Percentiles rank a stretch among this genome's conserved stretches.
phyloP scores from a whole-genome alignment of 2,329 filamentous ascomycete genomes.

The Colletotrichum orchidophilum region DNA sequence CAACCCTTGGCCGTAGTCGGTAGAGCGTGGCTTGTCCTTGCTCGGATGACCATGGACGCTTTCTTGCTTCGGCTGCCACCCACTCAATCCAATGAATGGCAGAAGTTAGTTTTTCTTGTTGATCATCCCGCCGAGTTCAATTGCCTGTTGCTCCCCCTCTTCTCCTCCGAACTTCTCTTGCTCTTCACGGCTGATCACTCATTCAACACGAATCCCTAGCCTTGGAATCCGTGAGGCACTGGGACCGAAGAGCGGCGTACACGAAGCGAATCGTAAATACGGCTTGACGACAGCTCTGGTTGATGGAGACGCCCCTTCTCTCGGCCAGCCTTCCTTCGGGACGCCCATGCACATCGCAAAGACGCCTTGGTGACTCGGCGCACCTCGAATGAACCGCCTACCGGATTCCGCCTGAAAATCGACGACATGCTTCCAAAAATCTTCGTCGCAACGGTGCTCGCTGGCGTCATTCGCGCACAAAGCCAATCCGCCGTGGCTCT shows the following conservation, averaged over 20 bases:
- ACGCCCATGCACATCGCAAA: conserved; percentile 28
- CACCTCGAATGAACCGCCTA: conserved; percentile 24
- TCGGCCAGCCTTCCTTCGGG: conserved; percentile 15
- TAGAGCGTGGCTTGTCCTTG: conserved; percentile 19
- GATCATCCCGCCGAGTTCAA: conserved; percentile 19
- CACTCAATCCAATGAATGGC: conserved; percentile 23
- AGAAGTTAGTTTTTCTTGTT: conserved; percentile 26
- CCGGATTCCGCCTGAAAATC: background rate
- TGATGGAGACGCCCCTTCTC: conserved; percentile 18
- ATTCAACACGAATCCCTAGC: background rate
- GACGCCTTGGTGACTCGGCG: conserved; percentile 28
- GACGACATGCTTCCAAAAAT: conserved; percentile 25
- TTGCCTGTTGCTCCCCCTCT: conserved; percentile 7
- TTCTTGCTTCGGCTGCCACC: conserved; percentile 18
- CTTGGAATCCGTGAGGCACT: background rate
- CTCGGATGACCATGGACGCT: conserved; percentile 20
- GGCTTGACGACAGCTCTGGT: conserved; percentile 12
- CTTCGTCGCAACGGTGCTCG: conserved; percentile 25
- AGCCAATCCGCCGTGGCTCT: conserved; percentile 32
- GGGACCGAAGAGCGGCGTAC: background rate
- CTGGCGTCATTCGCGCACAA: conserved; percentile 26
- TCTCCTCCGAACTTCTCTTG: background rate
- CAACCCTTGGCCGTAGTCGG: conserved; percentile 21
- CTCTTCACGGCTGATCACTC: conserved; percentile 9
- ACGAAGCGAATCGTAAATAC: background rate